phyloP scores from a whole-genome alignment of 2,329 filamentous ascomycete species.

The Trichoderma simmonsii region DNA sequence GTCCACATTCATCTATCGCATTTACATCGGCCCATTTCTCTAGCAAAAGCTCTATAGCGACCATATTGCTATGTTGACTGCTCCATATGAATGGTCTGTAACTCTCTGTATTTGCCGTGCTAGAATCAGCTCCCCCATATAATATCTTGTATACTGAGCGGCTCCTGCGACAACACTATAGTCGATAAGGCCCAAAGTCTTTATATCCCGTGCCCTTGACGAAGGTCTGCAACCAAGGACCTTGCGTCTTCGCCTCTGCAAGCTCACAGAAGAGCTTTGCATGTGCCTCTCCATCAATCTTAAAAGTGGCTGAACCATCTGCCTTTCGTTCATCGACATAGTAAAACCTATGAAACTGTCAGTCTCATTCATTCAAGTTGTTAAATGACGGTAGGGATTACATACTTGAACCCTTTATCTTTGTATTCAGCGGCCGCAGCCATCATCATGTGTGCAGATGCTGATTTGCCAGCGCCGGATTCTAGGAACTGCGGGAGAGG shows the following conservation, averaged over 20 bases:
- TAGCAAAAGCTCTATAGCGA: background rate
- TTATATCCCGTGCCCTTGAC: background rate
- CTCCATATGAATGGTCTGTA: background rate
- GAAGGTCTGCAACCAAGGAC: constrained; percentile 1
- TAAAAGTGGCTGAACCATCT: constrained; percentile 5
- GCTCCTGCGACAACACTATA: background rate
- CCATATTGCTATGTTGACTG: background rate
- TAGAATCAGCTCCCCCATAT: background rate
- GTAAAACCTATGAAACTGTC: background rate
- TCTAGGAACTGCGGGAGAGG: constrained; percentile 6
- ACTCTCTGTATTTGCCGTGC: background rate
- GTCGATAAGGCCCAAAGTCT: background rate
- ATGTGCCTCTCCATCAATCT: constrained; percentile 8
- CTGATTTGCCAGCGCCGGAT: constrained; percentile 9
- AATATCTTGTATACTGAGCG: background rate
- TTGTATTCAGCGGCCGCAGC: constrained; percentile 7
- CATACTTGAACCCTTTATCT: background rate
- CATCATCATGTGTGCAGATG: constrained; percentile 9
- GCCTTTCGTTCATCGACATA: constrained; percentile 7
- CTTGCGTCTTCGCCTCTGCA: background rate
- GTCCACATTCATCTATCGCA: background rate
- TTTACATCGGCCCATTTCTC: background rate
- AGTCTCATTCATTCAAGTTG: background rate
- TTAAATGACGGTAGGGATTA: background rate
- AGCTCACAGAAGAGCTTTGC: constrained; percentile 4